Evolutionary conservation across 768 basidiomycete genomes (phyloP).

Genomic region (Boletus barrowsii): DNA sequence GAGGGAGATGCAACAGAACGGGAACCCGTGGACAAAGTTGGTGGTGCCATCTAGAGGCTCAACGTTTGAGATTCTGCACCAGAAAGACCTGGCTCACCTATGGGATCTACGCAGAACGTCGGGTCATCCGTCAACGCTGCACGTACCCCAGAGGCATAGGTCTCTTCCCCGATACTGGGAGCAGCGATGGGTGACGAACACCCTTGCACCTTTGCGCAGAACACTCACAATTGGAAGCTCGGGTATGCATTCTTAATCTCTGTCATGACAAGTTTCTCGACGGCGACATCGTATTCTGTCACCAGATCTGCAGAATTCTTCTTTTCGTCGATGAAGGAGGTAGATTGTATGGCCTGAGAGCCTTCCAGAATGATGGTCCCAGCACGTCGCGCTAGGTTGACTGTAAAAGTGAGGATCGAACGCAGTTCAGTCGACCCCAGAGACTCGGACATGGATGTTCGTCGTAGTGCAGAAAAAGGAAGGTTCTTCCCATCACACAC

Average conservation of each 20-base stretch:
- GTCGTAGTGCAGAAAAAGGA: constrained; percentile 13
- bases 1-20: constrained; percentile 86
- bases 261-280: constrained; percentile 78
- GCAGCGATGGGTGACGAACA: background rate
- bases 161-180: constrained; percentile 90
- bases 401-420: constrained; percentile 63
- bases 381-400: constrained; percentile 63
- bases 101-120: constrained; percentile 95
- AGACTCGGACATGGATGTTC: background rate
- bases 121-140: constrained; percentile 77
- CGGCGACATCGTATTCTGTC: constrained; percentile 88
- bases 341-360: constrained; percentile 64
- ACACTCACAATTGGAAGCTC: constrained; percentile 72
- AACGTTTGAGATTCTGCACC: background rate
- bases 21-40: constrained; percentile 87
- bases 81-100: constrained; percentile 48
- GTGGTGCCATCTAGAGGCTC: constrained; percentile 72
- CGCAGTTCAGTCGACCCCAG: constrained; percentile 46
- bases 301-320: constrained; percentile 93
- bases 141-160: constrained; percentile 71
- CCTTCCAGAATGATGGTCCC: constrained; percentile 74
- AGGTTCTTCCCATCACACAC: constrained; percentile 30
- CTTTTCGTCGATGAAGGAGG: constrained; percentile 68
- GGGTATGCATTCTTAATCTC: constrained; percentile 68
- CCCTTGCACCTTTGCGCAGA: background rate